Percentiles rank a stretch among this genome's conserved stretches.
These are phyloP conservation scores for Phytophthora syringae DNA, from an alignment of 352 stramenopile genomes.

Conservation along the genomic window DNA sequence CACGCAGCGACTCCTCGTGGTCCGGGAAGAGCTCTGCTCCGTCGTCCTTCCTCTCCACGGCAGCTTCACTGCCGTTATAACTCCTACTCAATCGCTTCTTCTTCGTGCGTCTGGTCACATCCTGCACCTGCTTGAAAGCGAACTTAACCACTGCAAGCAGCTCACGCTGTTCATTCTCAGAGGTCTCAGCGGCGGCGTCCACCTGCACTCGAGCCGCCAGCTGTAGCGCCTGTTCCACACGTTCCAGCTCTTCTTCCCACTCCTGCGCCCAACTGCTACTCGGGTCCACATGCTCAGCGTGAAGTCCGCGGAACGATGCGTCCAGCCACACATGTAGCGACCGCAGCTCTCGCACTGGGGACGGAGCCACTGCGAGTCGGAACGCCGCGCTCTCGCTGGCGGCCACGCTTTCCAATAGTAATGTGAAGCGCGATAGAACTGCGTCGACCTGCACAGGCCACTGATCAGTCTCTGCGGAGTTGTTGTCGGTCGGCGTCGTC, in stretches of 20 bases:
- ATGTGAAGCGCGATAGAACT: slow-evolving; percentile 37
- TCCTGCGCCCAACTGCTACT: slow-evolving; percentile 50
- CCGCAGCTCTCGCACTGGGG: slow-evolving; percentile 41
- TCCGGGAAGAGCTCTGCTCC: slow-evolving; percentile 36
- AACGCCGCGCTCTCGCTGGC: slow-evolving; percentile 39
- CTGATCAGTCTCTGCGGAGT: slow-evolving; percentile 16
- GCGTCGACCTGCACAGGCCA: slow-evolving; percentile 36
- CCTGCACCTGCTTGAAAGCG: slow-evolving; percentile 47
- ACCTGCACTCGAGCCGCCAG: slow-evolving; percentile 33
- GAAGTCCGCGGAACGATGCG: slow-evolving; percentile 36
- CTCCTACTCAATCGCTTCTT: slow-evolving; percentile 24
- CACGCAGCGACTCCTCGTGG: slow-evolving; percentile 49
- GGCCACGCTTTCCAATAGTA: slow-evolving; percentile 35
- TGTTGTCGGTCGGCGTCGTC: slow-evolving; percentile 23
- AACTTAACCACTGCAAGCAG: slow-evolving; percentile 66
- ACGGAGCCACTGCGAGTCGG: slow-evolving; percentile 42
- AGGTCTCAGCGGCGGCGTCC: slow-evolving; percentile 24
- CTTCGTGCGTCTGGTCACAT: slow-evolving; percentile 25
- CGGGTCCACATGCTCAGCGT: slow-evolving; percentile 58
- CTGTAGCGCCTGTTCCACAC: slow-evolving; percentile 54
- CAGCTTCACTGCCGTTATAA: slow-evolving; percentile 19
- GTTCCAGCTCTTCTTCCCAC: slow-evolving; percentile 53
- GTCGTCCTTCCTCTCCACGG: slow-evolving; percentile 13
- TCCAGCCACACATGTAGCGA: slow-evolving; percentile 49
- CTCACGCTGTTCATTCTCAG: slow-evolving; percentile 36